These are phyloP conservation scores for Botrytis elliptica DNA, from an alignment of 2,329 filamentous ascomycete genomes.

Conservation along the genomic window DNA sequence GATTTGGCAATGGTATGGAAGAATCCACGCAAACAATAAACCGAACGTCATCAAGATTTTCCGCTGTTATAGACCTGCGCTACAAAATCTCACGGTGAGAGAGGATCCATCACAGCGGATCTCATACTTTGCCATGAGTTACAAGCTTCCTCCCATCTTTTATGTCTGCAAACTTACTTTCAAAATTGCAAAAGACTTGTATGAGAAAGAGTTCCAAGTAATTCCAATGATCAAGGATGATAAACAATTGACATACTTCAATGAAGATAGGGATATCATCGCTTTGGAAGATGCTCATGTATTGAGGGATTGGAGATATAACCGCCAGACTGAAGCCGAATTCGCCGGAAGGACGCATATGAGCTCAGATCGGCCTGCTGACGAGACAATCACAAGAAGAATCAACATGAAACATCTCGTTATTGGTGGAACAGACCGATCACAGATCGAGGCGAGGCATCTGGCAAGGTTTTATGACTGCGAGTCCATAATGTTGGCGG, in stretches of 20 bases:
- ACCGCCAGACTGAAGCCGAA: neutral
- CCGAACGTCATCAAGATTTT: neutral
- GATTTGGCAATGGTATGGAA: conserved; percentile 10
- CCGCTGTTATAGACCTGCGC: too few relatives aligned
- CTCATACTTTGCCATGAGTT: neutral
- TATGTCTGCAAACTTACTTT: neutral
- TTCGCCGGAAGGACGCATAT: rapidly evolving
- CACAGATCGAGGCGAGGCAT: neutral
- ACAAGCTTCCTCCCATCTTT: neutral
- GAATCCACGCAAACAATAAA: neutral
- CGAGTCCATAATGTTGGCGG: neutral
- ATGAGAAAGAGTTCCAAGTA: neutral
- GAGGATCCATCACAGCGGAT: neutral
- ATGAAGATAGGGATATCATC: neutral
- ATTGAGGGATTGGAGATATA: neutral
- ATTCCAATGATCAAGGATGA: neutral
- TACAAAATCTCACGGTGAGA: neutral
- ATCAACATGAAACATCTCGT: conserved; percentile 8
- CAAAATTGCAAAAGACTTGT: neutral
- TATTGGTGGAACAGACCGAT: neutral
- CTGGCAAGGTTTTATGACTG: conserved; percentile 10
- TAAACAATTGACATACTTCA: neutral
- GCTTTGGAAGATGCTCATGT: neutral
- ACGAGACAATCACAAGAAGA: neutral
- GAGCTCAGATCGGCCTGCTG: rapidly evolving